Base-by-base conservation (phyloP, 768 basidiomycete species). In the Porpolomopsis calyptriformis region DNA sequence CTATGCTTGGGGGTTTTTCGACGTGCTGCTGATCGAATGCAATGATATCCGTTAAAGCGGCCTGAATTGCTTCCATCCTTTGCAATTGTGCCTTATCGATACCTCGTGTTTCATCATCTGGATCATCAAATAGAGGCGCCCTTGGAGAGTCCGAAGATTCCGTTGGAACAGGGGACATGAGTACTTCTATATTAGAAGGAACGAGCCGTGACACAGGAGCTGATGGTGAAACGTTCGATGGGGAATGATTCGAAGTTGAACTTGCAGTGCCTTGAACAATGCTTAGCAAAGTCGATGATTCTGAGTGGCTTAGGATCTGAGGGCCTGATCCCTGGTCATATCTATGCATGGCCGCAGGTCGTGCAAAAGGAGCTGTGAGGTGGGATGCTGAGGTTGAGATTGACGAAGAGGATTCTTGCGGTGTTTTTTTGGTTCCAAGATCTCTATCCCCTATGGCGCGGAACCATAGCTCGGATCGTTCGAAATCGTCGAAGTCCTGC, bases 61-160 rank as follows among this genome's bases (percentile, higher is more conserved):
- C 92, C 55, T 92, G 91, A 16, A 98, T 96, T 2, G 94, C 93
- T 55, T 92, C 90, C 79, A 98, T 96, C 31, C 90, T 73, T 53
- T 84, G 74, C 3, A 49, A 24, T 37, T 49, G 44, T 12, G 40
- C 38, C 43, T 84, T 77, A 60, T 94, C 84, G 39, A 77, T 79
- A 40, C 80, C 72, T 39, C 82, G 79, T 51, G 66, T 66, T 49
- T 71, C 76, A 49, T 89, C 84, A 50, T 85, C 82, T 1, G 84
- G 80, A 54, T 88, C 85, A 52, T 83, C 78, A 51, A 93, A 92
- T 18, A 93, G 68, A 6, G 86, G 86, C 0, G 82, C 78, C 37
- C 87, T 71, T 1, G 77, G 62, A n/a, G 72, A 64, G 20, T 77
- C 72, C 1, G 74, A 68, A 8, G 71, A 64, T 4, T 62, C 49